phyloP scores from a whole-genome alignment of 192 early-diverging fungal genomes.

The Globomyces pollinis-pini region DNA sequence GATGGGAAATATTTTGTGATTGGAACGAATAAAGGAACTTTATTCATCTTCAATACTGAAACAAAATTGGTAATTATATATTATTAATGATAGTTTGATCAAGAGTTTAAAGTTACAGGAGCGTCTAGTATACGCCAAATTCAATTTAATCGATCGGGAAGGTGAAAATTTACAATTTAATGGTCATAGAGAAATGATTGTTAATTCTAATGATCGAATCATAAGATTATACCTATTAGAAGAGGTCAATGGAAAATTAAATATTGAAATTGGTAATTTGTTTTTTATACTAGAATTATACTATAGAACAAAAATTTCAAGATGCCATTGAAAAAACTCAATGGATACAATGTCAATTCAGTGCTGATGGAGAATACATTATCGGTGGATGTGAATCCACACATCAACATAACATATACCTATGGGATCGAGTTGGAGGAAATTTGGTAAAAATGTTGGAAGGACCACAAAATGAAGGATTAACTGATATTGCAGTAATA shows the following conservation, averaged over 20 bases:
- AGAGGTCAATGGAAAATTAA: constrained; percentile 7
- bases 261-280: constrained; percentile 31
- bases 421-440: constrained; percentile 80
- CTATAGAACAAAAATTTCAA: constrained; percentile 55
- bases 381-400: constrained; percentile 64
- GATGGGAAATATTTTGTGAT: constrained; percentile 50
- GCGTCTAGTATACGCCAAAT: constrained; percentile 5
- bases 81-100: neutral
- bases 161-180: neutral
- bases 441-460: constrained; percentile 86
- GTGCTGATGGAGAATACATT: constrained; percentile 82
- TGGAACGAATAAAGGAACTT: constrained; percentile 59
- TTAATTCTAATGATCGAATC: constrained; percentile 73
- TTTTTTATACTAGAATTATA: too few relatives aligned
- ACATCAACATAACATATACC: constrained; percentile 88
- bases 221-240: constrained; percentile 52
- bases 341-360: constrained; percentile 86
- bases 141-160: neutral
- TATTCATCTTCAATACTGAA: constrained; percentile 52
- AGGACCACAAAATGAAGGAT: constrained; percentile 64
- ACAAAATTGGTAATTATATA: neutral
- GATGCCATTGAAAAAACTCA: constrained; percentile 85
- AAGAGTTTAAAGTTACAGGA: neutral
- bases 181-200: constrained; percentile 55
- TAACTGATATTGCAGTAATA: constrained; percentile 77